Conservation (phyloP, 2,329 filamentous ascomycete species). For the Xylariomycetidae sp. region DNA sequence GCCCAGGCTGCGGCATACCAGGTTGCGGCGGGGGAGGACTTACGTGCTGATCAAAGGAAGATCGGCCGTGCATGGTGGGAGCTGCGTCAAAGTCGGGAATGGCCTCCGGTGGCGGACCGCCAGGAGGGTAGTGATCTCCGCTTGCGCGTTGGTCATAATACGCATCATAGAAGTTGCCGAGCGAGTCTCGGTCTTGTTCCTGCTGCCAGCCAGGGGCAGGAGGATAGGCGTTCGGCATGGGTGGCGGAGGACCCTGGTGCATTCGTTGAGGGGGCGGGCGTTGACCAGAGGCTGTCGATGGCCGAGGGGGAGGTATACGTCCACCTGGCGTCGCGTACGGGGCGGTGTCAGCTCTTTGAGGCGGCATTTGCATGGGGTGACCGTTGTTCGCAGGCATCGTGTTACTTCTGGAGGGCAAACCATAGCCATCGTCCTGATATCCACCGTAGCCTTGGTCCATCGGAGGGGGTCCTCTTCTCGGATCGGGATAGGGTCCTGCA, state of each 20-base stretch:
- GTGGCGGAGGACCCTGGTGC: conserved; percentile 33
- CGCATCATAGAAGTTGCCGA: conserved; percentile 48
- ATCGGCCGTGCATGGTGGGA: conserved; percentile 24
- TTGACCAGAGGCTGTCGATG: conserved; percentile 48
- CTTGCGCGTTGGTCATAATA: conserved; percentile 40
- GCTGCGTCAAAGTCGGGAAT: conserved; percentile 40
- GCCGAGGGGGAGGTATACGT: conserved; percentile 42
- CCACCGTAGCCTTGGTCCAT: conserved; percentile 30
- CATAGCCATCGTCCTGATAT: conserved; percentile 32
- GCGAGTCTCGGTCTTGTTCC: conserved; percentile 31
- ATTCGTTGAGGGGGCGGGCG: conserved; percentile 47
- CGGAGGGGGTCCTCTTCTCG: conserved; percentile 28
- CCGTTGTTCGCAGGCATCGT: conserved; percentile 51
- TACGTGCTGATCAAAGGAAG: conserved; percentile 44
- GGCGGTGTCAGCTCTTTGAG: conserved; percentile 35
- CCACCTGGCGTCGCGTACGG: conserved; percentile 41
- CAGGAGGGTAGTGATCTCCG: conserved; percentile 25
- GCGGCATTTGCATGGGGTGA: conserved; percentile 28
- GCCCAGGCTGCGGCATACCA: conserved; percentile 39
- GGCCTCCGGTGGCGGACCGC: conserved; percentile 23
- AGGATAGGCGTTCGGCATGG: conserved; percentile 21
- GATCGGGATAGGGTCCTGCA: conserved; percentile 33
- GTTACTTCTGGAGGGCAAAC: conserved; percentile 45
- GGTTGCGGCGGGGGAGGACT: conserved; percentile 26
- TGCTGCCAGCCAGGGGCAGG: conserved; percentile 31